Evolutionary conservation across 306 rosid species (phyloP).

Genomic region (Senna tora): DNA sequence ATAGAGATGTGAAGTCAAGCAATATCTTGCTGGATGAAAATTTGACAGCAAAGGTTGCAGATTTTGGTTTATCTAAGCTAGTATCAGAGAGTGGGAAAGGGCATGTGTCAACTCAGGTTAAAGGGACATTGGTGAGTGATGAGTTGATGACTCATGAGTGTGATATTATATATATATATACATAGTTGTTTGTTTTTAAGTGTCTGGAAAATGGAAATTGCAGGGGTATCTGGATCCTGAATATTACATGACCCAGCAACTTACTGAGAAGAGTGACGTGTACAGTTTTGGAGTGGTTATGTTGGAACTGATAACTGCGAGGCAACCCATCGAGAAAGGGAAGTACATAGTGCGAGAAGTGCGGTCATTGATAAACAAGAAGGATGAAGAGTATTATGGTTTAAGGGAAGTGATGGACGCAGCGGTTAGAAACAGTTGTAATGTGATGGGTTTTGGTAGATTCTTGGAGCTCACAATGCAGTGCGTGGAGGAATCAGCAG

Average conservation of each 20-base stretch:
- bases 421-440: conserved; percentile 54
- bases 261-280: conserved; percentile 88
- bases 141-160: too few species aligned
- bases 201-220: too few species aligned
- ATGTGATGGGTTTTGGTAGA: conserved; percentile 61
- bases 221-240: conserved; percentile 98
- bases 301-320: conserved; percentile 81
- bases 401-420: conserved; percentile 70
- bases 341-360: conserved; percentile 85
- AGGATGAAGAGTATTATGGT: conserved; percentile 66
- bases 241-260: conserved; percentile 91
- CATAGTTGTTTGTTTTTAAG: too few species aligned
- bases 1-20: conserved; percentile 85
- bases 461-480: conserved; percentile 84
- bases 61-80: conserved; percentile 92
- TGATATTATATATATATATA: too few species aligned
- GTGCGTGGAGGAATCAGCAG: conserved; percentile 83
- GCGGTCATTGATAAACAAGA: conserved; percentile 48
- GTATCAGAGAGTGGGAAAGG: conserved; percentile 76
- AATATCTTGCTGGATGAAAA: conserved; percentile 82
- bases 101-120: conserved; percentile 93
- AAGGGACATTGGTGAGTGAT: conserved; percentile 98
- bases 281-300: conserved; percentile 93
- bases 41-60: conserved; percentile 92
- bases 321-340: conserved; percentile 87